Conservation (phyloP, 1,139 yeast genomes). For the Kodamaea sp. region DNA sequence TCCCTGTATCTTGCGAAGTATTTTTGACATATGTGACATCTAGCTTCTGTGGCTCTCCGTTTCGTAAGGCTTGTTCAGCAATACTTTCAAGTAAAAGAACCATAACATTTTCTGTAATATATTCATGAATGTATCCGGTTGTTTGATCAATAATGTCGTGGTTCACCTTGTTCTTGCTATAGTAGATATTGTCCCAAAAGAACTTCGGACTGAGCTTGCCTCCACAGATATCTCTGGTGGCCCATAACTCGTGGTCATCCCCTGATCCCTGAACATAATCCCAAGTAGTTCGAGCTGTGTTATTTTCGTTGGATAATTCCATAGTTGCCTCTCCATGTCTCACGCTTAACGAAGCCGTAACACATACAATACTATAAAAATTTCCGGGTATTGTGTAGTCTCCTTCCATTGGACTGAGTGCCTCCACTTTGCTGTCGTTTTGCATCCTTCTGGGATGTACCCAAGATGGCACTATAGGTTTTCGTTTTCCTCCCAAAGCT, state of each 20-base stretch:
- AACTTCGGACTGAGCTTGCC: conserved; percentile 50
- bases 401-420: not conserved
- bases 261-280: conserved; percentile 88
- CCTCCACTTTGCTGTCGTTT: not conserved
- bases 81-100: conserved; percentile 4
- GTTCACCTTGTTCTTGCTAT: not conserved
- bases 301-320: not conserved
- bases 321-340: conserved; percentile 7
- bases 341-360: conserved; percentile 62
- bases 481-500: conserved; percentile 27
- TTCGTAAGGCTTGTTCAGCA: too few species aligned
- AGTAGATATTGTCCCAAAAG: conserved; percentile 53
- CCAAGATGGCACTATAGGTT: conserved; percentile 71
- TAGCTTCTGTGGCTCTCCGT: not conserved
- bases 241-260: conserved; percentile 92
- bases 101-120: conserved; percentile 31
- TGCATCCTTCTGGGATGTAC: conserved; percentile 43
- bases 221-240: conserved; percentile 38
- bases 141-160: conserved; percentile 27
- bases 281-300: conserved; percentile 20
- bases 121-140: conserved; percentile 34
- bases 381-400: not conserved
- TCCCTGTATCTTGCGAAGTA: conserved; percentile 24
- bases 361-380: conserved; percentile 35
- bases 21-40: conserved; percentile 11